Evolutionary conservation across 441 rosid genomes (phyloP).

Genomic region (Pelargonium cotyledonis): DNA sequence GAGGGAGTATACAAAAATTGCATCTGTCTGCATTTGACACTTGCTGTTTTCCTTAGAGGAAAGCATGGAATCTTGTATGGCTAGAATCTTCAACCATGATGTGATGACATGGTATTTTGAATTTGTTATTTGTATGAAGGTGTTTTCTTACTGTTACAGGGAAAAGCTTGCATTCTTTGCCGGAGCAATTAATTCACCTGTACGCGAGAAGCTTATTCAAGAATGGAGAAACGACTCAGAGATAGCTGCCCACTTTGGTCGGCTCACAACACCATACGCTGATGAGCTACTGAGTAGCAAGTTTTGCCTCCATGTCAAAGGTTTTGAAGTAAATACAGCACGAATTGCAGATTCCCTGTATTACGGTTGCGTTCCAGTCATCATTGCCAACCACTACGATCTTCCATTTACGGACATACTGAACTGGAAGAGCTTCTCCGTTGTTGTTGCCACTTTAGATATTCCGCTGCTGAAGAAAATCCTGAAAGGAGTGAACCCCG

Average conservation of each 20-base stretch:
- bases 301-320: conserved; percentile 64
- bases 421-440: conserved; percentile 54
- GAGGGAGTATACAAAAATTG: background rate
- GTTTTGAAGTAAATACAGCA: conserved; percentile 64
- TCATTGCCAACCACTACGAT: conserved; percentile 58
- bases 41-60: too few species aligned
- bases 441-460: conserved; percentile 43
- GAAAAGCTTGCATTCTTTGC: conserved; percentile 56
- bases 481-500: conserved; percentile 30
- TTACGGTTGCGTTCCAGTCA: conserved; percentile 53
- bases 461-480: conserved; percentile 48
- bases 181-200: conserved; percentile 53
- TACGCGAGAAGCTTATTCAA: conserved; percentile 41
- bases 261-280: conserved; percentile 42
- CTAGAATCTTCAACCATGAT: too few species aligned
- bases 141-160: conserved; percentile 22
- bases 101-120: too few species aligned
- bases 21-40: too few species aligned
- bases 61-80: too few species aligned
- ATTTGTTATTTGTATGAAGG: too few species aligned
- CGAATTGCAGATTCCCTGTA: conserved; percentile 45
- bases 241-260: conserved; percentile 39
- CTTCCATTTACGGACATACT: conserved; percentile 52
- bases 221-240: conserved; percentile 49
- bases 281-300: conserved; percentile 51